Percentiles rank a stretch among this genome's conserved stretches.
phyloP scores from a whole-genome alignment of 352 stramenopile species.

The Globisporangium perplexum region DNA sequence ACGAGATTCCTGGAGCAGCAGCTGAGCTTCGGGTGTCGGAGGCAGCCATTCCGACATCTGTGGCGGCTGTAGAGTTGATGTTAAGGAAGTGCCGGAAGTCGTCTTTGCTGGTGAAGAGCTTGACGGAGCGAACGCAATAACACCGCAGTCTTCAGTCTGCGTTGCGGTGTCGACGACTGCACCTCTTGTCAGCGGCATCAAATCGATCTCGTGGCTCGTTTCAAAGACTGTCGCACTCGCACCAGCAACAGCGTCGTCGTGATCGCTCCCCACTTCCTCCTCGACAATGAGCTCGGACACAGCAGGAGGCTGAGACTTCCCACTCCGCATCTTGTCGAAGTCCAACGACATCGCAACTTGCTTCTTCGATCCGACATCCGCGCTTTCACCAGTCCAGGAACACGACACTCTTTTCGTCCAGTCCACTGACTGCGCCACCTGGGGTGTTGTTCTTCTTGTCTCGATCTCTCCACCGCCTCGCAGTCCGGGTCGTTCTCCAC shows the following conservation, averaged over 20 bases:
- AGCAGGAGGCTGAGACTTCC: neutral
- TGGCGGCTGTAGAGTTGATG: no score
- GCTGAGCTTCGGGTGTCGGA: neutral
- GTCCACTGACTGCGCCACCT: constrained; percentile 3
- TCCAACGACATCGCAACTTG: constrained; percentile 29
- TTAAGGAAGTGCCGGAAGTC: no score
- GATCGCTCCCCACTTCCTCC: constrained; percentile 4
- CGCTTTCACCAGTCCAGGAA: neutral
- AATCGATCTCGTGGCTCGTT: neutral
- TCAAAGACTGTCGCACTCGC: neutral
- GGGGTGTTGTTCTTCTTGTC: no score
- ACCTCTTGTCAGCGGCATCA: neutral
- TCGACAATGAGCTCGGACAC: constrained; percentile 5
- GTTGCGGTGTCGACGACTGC: neutral
- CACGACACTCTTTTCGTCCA: neutral
- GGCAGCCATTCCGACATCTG: neutral
- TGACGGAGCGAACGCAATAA: neutral
- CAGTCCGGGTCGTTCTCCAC: neutral
- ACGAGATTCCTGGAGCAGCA: neutral
- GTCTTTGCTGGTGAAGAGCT: neutral
- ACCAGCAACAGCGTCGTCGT: neutral
- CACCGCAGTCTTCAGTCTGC: neutral
- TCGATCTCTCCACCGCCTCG: no score
- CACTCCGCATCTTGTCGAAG: neutral
- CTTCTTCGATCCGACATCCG: constrained; percentile 5